phyloP scores from a whole-genome alignment of 257 asterid genomes.

The Capsicum chinense region DNA sequence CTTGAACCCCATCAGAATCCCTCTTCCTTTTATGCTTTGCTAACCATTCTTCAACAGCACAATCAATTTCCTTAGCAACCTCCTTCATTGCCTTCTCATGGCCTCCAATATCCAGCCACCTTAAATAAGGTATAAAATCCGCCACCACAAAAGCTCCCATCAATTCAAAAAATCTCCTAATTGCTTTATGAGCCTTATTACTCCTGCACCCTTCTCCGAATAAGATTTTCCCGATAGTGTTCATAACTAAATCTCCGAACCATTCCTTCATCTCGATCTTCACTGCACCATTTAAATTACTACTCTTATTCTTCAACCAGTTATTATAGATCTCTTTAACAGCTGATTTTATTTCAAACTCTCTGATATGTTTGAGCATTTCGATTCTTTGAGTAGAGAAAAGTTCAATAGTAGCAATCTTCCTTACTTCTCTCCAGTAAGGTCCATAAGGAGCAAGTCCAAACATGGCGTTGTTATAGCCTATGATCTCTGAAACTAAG shows the following conservation, averaged over 20 bases:
- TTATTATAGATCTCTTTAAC: slow-evolving; percentile 28
- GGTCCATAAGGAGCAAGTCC: slow-evolving; percentile 40
- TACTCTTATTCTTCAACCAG: background rate
- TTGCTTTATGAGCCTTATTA: slow-evolving; percentile 29
- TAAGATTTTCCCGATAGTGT: slow-evolving; percentile 36
- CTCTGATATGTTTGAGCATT: slow-evolving; percentile 33
- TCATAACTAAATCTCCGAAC: slow-evolving; percentile 36
- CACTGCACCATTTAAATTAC: slow-evolving; percentile 13
- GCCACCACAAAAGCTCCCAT: slow-evolving; percentile 31
- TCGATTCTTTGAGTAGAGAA: slow-evolving; percentile 36
- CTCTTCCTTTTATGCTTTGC: slow-evolving; percentile 35
- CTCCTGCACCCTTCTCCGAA: slow-evolving; percentile 34
- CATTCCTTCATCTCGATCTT: slow-evolving; percentile 42
- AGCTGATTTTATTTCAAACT: slow-evolving; percentile 34
- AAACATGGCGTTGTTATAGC: slow-evolving; percentile 40
- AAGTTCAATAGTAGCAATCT: slow-evolving; percentile 30
- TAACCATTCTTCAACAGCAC: slow-evolving; percentile 40
- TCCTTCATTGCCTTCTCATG: slow-evolving; percentile 42
- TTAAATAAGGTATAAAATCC: slow-evolving; percentile 38
- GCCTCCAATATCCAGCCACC: slow-evolving; percentile 45
- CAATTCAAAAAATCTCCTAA: slow-evolving; percentile 34
- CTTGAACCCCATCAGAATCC: background rate
- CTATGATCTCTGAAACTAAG: slow-evolving; percentile 26
- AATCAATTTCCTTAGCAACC: slow-evolving; percentile 37
- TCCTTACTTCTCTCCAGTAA: slow-evolving; percentile 43